Percentiles rank a stretch among this genome's conserved stretches.
phyloP scores from a whole-genome alignment of 148 eudicot species.

The Arbutus unedo region DNA sequence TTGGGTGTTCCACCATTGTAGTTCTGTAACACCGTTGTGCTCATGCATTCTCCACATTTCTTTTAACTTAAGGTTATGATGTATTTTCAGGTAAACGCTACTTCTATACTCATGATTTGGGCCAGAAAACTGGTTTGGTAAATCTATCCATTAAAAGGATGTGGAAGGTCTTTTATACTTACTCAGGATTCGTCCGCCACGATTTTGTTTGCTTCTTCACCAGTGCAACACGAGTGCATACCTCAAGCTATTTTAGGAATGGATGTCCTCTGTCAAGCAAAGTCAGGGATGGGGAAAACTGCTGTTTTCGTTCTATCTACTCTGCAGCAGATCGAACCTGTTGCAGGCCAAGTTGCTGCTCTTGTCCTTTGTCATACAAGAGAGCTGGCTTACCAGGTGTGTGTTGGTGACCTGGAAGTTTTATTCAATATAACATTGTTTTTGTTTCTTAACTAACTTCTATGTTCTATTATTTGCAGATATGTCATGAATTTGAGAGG shows the following conservation, averaged over 20 bases:
- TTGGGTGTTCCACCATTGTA: background rate
- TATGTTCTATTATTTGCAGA: constrained; percentile 27
- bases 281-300: constrained; percentile 65
- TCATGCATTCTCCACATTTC: background rate
- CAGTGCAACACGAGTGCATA: constrained; percentile 66
- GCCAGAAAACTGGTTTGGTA: constrained; percentile 37
- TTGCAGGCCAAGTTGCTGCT: constrained; percentile 61
- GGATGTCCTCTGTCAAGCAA: constrained; percentile 69
- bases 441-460: constrained; percentile 8
- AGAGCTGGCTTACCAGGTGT: constrained; percentile 56
- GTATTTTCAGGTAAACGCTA: constrained; percentile 37
- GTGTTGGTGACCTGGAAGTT: background rate
- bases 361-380: constrained; percentile 61
- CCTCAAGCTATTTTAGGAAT: constrained; percentile 65
- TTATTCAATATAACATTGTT: background rate
- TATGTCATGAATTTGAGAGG: constrained; percentile 56
- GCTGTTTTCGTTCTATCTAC: constrained; percentile 61
- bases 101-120: constrained; percentile 25
- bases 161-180: constrained; percentile 30
- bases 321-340: constrained; percentile 59
- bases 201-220: constrained; percentile 49
- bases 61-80: background rate
- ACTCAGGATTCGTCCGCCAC: constrained; percentile 37
- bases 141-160: constrained; percentile 32
- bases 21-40: background rate